Evolutionary conservation across 345 rosid genomes (phyloP), one percentile per base, ranked within the genome.

Genomic region (Linum usitatissimum): DNA sequence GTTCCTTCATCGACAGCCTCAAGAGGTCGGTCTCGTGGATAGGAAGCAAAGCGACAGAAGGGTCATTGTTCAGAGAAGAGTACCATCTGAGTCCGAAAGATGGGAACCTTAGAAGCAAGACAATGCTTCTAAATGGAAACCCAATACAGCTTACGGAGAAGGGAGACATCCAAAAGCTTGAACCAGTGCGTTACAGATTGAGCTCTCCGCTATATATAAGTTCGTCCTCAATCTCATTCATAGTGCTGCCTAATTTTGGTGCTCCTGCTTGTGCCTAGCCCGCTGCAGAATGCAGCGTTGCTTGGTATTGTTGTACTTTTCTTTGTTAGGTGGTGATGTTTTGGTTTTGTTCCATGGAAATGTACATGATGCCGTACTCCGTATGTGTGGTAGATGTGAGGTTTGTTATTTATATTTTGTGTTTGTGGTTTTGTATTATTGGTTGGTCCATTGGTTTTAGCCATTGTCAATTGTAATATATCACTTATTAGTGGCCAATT

Each of bases 61-160:
- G 68, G 34, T 51, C 65, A 45, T 36, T 80, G 40, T 63, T 67
- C 63, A 77, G 97, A 73, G 97, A 93, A 73, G 99, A 93, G 74
- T 93, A 93, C 71, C 94, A 90, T 74, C 76, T 93, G 56, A 87
- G 90, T 62, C 86, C 99, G 0, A 77, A 83, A 73, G 78, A 84
- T 13, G 81, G 90, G 15, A 51, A 77, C 61, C 70, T 93, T 28
- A 71, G 36, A 51, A 89, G 97, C 79, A 79, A 72, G 67, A 86
- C 84, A 36, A 77, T 87, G 90, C 40, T 90, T 60, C 81, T 93
- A 31, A 93, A 93, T 23, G 97, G 96, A 57, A 67, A 76, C 58
- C 96, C 94, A 3, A 49, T 93, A 48, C 65, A 76, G 75, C 82
- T 78, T 9, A 75, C 85, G 0, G 68, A 1, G 42, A 62, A 73